These are phyloP conservation scores for Zygotorulaspora sp. DNA, from an alignment of 805 yeast genomes.

Conservation along the genomic window DNA sequence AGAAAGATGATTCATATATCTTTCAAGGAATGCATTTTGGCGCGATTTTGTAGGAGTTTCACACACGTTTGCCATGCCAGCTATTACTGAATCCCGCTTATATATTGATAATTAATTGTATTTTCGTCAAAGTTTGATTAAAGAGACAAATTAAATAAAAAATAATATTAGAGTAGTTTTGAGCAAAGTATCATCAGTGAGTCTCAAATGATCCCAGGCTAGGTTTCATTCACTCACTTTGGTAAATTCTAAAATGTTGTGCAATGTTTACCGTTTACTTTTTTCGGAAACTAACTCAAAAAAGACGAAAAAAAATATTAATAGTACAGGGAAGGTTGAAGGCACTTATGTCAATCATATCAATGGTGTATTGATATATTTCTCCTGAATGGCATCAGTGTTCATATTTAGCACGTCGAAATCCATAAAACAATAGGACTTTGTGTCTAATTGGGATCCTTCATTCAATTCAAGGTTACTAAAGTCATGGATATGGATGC, in stretches of 20 bases:
- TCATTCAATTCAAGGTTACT: constrained; percentile 12
- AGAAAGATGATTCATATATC: constrained; percentile 28
- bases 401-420: constrained; percentile 1
- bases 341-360: neutral
- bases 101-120: no score
- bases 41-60: constrained; percentile 23
- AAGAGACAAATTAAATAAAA: neutral
- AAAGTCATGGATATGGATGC: constrained; percentile 25
- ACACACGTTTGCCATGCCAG: constrained; percentile 15
- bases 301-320: neutral
- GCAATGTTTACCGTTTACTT: neutral
- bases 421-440: constrained; percentile 7
- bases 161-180: neutral
- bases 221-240: neutral
- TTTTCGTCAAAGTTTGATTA: neutral
- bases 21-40: constrained; percentile 23
- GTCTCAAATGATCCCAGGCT: no score
- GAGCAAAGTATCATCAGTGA: no score
- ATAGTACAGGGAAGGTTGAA: no score
- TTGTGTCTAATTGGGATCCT: neutral
- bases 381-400: neutral
- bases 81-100: neutral
- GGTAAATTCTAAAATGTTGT: neutral
- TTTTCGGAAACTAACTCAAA: neutral
- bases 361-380: neutral